Percentiles rank a stretch among this genome's conserved stretches.
These are phyloP conservation scores for Pichia occidentalis DNA, from an alignment of 805 yeast species.

Conservation along the genomic window DNA sequence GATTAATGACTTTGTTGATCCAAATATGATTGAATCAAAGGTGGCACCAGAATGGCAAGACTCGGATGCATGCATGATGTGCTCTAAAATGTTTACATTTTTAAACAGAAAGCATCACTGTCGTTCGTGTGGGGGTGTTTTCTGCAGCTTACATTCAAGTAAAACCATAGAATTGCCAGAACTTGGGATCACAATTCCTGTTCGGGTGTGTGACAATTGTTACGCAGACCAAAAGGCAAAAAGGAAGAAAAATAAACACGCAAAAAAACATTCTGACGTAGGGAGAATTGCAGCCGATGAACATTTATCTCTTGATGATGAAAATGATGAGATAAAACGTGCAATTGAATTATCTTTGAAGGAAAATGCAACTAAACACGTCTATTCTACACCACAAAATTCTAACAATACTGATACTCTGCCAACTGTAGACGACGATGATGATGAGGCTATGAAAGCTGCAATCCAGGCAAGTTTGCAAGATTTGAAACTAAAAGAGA, in stretches of 20 bases:
- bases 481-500: constrained; percentile 41
- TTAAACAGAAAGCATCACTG: constrained; percentile 94
- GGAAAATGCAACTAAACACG: constrained; percentile 34
- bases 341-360: constrained; percentile 77
- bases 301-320: constrained; percentile 35
- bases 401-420: constrained; percentile 4
- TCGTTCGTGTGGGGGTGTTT: constrained; percentile 95
- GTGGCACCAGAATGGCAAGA: constrained; percentile 99
- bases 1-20: constrained; percentile 31
- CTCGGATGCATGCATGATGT: constrained; percentile 90
- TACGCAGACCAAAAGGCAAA: constrained; percentile 50
- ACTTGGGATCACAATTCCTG: constrained; percentile 81
- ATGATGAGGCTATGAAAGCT: constrained; percentile 84
- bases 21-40: constrained; percentile 68
- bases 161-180: constrained; percentile 66
- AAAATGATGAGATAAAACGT: constrained; percentile 66
- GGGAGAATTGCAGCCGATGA: background rate
- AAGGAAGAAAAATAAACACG: constrained; percentile 18
- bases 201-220: constrained; percentile 91
- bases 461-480: constrained; percentile 89
- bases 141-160: constrained; percentile 78
- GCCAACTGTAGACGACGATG: constrained; percentile 30
- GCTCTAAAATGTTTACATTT: constrained; percentile 73
- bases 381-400: constrained; percentile 2
- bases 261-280: constrained; percentile 2